phyloP scores from a whole-genome alignment of 768 basidiomycete species.

The Tephrocybe sp. region DNA sequence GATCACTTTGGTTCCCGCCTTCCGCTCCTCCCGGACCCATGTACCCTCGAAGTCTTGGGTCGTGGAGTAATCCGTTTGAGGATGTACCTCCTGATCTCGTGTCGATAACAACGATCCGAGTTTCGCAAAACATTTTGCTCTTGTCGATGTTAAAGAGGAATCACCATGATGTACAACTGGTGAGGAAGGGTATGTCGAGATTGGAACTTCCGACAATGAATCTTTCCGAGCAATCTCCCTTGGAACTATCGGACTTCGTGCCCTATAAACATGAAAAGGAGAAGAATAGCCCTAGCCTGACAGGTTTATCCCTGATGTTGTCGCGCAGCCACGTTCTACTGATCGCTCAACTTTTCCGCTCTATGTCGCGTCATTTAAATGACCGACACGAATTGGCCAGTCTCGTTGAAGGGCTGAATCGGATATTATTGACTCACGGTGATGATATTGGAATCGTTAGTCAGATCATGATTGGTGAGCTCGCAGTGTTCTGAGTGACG shows the following conservation, averaged over 20 bases:
- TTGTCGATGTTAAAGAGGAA: conserved; percentile 61
- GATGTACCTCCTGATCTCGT: conserved; percentile 42
- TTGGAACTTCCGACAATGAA: conserved; percentile 53
- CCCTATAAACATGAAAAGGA: conserved; percentile 29
- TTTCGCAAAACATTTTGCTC: conserved; percentile 70
- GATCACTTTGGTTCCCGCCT: conserved; percentile 64
- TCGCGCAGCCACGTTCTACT: conserved; percentile 69
- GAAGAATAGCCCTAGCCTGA: conserved; percentile 22
- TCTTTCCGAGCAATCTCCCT: conserved; percentile 19
- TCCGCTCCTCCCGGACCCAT: conserved; percentile 54
- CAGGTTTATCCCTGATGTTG: conserved; percentile 55
- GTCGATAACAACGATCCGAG: conserved; percentile 59
- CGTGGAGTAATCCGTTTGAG: conserved; percentile 34
- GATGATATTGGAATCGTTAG: conserved; percentile 76
- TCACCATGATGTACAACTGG: conserved; percentile 62
- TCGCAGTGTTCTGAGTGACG: neutral
- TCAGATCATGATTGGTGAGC: conserved; percentile 68
- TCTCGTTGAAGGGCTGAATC: conserved; percentile 69
- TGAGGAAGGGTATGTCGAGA: conserved; percentile 64
- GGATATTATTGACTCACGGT: conserved; percentile 63
- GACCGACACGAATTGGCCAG: conserved; percentile 66
- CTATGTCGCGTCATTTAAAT: conserved; percentile 67
- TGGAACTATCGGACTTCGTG: conserved; percentile 48
- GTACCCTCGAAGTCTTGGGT: conserved; percentile 51
- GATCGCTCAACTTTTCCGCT: conserved; percentile 67